Base-by-base conservation (phyloP, 179 eudicot genomes). In the Vitellaria paradoxa region DNA sequence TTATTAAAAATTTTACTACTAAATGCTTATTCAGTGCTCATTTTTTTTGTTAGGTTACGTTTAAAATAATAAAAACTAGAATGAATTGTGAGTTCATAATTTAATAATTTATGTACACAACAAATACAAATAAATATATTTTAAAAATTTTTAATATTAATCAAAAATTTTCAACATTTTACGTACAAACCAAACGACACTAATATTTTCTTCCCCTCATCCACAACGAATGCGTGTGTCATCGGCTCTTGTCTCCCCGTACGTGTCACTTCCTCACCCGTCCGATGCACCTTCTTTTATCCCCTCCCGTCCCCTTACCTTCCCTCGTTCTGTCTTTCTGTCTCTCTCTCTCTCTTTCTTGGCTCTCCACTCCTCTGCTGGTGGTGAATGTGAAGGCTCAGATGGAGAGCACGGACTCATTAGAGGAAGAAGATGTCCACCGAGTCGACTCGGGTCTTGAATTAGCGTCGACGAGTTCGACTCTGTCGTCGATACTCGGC, bases 401-500 rank as follows among this genome's bases (percentile, higher is more conserved):
- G 40, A 76, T 81, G 83, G 83, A 81, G 8, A 20, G 10, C 59
- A 72, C 55, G 24, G 73, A 64, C 56, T 52, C 57, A 55, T n/a
- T 20, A 6, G 76, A 72, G 13, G 81, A 72, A 1, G 76, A 68
- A 17, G 53, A 59, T 8, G 47, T 14, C 21, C 57, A 49, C 72
- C 53, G 40, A 76, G 78, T 37, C 18, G 62, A 75, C 53, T 80
- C 82, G 2, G 61, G 20, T 52, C 56, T 77, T 50, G 76, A 79
- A 6, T 40, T 63, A 13, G 40, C 82, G 12, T 65, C 82, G 6
- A 45, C 77, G 1, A 74, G 76, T 45, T 75, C 85, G 4, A 75
- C 83, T 4, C 10, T 71, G 49, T 78, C 84, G 7, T 76, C 85
- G 42, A 0, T 78, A 0, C 79, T 81, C 82, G 68, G 82, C 18